phyloP scores from a whole-genome alignment of 202 grass and related monocot species.

The Setaria viridis region DNA sequence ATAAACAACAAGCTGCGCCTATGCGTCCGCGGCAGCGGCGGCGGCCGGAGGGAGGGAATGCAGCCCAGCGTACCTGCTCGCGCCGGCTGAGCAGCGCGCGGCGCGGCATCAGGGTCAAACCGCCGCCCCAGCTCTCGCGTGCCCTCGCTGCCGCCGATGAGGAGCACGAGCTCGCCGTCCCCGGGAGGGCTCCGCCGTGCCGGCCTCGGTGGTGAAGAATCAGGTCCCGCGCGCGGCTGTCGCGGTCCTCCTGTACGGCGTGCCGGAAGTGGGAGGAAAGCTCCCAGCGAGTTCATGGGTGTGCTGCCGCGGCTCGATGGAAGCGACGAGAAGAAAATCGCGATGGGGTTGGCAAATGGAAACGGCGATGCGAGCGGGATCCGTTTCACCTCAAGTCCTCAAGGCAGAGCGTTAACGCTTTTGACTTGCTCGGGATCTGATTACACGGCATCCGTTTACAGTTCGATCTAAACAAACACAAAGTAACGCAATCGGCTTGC shows the following conservation, averaged over 20 bases:
- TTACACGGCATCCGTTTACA: too few relatives aligned
- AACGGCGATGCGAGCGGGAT: too few relatives aligned
- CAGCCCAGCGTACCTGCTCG: constrained; percentile 59
- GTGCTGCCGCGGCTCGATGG: too few relatives aligned
- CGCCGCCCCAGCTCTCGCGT: constrained; percentile 49
- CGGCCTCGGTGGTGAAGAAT: constrained; percentile 58
- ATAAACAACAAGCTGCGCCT: background rate
- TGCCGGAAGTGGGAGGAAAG: background rate
- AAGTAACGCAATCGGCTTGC: too few relatives aligned
- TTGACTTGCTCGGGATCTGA: too few relatives aligned
- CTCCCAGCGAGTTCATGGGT: too few relatives aligned
- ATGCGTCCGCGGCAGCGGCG: background rate
- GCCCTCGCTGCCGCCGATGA: constrained; percentile 60
- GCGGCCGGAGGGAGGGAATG: background rate
- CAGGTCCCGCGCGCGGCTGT: constrained; percentile 47
- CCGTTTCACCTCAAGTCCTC: too few relatives aligned
- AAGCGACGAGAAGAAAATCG: too few relatives aligned
- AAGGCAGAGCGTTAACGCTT: too few relatives aligned
- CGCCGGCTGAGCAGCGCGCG: constrained; percentile 58
- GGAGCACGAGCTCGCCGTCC: constrained; percentile 64
- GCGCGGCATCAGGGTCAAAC: constrained; percentile 35
- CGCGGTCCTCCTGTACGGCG: constrained; percentile 38
- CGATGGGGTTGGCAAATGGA: too few relatives aligned
- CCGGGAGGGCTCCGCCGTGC: constrained; percentile 55
- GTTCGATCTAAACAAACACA: too few relatives aligned